A percentile compares a stretch with the other conserved stretches of the same genome.
Evolutionary conservation across 306 rosid species (phyloP).

Genomic region (Quillaja saponaria): DNA sequence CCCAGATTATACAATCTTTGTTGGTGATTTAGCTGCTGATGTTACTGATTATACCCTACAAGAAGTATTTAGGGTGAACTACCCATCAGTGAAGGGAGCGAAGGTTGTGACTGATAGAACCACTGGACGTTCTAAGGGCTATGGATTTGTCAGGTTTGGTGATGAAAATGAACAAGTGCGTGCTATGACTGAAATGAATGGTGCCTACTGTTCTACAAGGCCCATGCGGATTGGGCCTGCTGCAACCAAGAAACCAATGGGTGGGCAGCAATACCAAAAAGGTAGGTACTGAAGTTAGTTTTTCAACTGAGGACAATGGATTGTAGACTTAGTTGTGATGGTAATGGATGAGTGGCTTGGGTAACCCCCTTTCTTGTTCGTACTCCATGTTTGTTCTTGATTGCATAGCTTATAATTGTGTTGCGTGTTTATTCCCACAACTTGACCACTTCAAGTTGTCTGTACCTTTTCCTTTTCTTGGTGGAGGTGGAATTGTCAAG

Average conservation of each 20-base stretch:
- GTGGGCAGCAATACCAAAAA: slow-evolving; percentile 50
- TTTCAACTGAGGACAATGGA: background rate
- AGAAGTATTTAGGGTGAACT: slow-evolving; percentile 52
- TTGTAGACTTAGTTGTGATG: slow-evolving; percentile 5
- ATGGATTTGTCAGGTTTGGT: slow-evolving; percentile 64
- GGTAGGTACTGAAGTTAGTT: slow-evolving; percentile 32
- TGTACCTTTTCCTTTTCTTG: background rate
- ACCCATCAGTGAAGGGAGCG: slow-evolving; percentile 59
- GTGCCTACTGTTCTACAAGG: slow-evolving; percentile 58
- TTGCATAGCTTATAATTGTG: background rate
- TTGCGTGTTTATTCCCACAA: background rate
- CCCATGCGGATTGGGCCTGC: slow-evolving; percentile 73
- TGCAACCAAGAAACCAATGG: slow-evolving; percentile 56
- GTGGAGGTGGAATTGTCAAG: background rate
- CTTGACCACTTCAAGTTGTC: background rate
- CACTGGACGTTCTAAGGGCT: slow-evolving; percentile 71
- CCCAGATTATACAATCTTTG: slow-evolving; percentile 56
- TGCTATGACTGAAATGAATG: slow-evolving; percentile 70
- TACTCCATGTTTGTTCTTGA: background rate
- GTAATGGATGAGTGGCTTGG: background rate
- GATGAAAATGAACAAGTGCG: slow-evolving; percentile 61
- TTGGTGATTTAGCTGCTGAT: slow-evolving; percentile 71
- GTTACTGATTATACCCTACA: slow-evolving; percentile 63
- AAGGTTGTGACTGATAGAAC: slow-evolving; percentile 66
- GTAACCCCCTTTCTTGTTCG: background rate